Percentiles rank a stretch among this genome's conserved stretches.
Conservation (phyloP, 129 eudicot genomes). For the Glebionis coronaria region DNA sequence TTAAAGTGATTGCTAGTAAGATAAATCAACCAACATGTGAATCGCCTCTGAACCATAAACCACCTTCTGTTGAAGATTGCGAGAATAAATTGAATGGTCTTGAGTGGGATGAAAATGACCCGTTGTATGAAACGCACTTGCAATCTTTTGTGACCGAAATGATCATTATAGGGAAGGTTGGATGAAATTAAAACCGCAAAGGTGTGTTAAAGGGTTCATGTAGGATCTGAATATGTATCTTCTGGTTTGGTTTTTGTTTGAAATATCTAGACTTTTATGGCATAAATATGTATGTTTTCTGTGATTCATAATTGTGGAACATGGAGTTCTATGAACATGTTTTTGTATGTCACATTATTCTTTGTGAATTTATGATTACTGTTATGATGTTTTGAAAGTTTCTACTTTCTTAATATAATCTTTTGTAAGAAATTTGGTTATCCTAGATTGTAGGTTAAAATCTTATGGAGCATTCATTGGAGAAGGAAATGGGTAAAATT, state of each 20-base stretch:
- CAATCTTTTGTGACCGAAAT: background rate
- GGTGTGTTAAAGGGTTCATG: slow-evolving; percentile 8
- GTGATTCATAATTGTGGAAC: too few relatives aligned
- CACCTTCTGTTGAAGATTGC: background rate
- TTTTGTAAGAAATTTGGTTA: too few relatives aligned
- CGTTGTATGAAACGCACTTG: background rate
- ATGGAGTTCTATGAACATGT: too few relatives aligned
- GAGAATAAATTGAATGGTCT: background rate
- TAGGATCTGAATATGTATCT: background rate
- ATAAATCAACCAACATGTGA: background rate
- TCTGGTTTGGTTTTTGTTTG: background rate
- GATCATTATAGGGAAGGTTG: background rate
- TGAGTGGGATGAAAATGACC: background rate
- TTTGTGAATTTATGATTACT: too few relatives aligned
- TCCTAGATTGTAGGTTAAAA: too few relatives aligned
- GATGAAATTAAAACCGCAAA: slow-evolving; percentile 5
- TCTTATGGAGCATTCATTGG: too few relatives aligned
- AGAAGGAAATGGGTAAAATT: too few relatives aligned
- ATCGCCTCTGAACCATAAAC: background rate
- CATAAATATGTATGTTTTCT: too few relatives aligned
- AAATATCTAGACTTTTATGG: too few relatives aligned
- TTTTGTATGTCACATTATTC: too few relatives aligned
- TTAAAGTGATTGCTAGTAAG: background rate
- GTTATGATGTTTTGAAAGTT: too few relatives aligned
- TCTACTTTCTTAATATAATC: too few relatives aligned